Evolutionary conservation across 2,329 filamentous ascomycete genomes (phyloP), one percentile per base, ranked within the genome.

Genomic region (Aspergillus pseudotamarii): DNA sequence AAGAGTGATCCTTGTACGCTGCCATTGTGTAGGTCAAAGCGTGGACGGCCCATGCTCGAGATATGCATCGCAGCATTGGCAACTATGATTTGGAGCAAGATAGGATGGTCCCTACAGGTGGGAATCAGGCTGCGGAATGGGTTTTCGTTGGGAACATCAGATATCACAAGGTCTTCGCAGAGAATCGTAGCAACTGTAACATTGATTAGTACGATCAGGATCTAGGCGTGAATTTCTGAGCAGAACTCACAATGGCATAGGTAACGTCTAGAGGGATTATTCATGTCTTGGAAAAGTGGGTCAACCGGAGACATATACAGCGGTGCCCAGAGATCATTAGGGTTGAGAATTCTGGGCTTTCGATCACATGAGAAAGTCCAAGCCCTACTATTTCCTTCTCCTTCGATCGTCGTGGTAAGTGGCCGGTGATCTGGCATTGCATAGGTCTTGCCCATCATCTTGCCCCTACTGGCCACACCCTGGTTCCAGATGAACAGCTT

Each of bases 361-460:
- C 6, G 10, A 11, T 41, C 16, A 41, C 8, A n/a, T n/a, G 38
- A n/a, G 38, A 41, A 41, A 3, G 38, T 41, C 38, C 38, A 41
- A 19, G 1, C 16, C 16, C n/a, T 46, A 19, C 10, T 6, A 21
- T 2, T 23, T 23, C 21, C 43, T 6, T 46, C 43, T 10, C 1
- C n/a, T 46, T 4, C 12, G 3, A 5, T 6, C 4, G 21, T 6
- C 43, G 0, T 11, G 43, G 21, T 12, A 14, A 46, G 43, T 6
- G 43, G n/a, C 21, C 14, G 43, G 43, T 41, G 19, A 9, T 41
- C 11, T 23, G 43, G 43, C 43, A 4, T 23, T 46, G 43, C 11
- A 46, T 23, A 65, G 10, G 62, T 63, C 57, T 62, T 62, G 5
- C 62, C 64, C 64, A 64, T 64, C 64, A 64, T 64, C 58, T 62